Conservation (phyloP, 306 rosid genomes). For the Vicia sativa region DNA sequence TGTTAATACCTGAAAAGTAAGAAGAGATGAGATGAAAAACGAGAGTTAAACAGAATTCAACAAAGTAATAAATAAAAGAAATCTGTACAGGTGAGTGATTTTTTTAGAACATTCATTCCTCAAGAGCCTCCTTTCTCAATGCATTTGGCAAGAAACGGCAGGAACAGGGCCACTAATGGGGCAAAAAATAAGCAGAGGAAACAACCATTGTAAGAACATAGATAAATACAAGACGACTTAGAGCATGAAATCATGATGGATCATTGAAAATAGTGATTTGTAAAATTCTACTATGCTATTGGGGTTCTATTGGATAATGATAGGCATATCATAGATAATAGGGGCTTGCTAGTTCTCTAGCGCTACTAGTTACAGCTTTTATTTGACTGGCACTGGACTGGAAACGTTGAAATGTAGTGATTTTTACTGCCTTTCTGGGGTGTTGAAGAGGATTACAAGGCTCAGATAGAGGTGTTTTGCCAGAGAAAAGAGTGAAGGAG, state of each 20-base stretch:
- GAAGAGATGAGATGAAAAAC: background rate
- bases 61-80: background rate
- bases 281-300: background rate
- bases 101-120: constrained; percentile 2
- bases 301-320: background rate
- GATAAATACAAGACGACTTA: background rate
- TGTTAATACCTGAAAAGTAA: constrained; percentile 1
- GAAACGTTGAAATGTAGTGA: background rate
- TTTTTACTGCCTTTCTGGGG: background rate
- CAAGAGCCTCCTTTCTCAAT: background rate
- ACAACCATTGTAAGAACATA: background rate
- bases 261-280: background rate
- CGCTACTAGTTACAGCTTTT: background rate
- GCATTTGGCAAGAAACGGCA: background rate
- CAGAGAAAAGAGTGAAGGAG: constrained; percentile 6
- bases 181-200: background rate
- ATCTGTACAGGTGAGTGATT: constrained; percentile 1
- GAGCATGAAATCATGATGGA: background rate
- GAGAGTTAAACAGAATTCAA: background rate
- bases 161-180: too few species aligned
- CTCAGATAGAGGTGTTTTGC: constrained; percentile 20
- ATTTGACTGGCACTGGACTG: background rate
- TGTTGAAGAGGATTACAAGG: background rate
- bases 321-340: too few species aligned
- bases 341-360: background rate